Evolutionary conservation across 169 alveolate genomes (phyloP).

Genomic region (Plasmodium ovale): DNA sequence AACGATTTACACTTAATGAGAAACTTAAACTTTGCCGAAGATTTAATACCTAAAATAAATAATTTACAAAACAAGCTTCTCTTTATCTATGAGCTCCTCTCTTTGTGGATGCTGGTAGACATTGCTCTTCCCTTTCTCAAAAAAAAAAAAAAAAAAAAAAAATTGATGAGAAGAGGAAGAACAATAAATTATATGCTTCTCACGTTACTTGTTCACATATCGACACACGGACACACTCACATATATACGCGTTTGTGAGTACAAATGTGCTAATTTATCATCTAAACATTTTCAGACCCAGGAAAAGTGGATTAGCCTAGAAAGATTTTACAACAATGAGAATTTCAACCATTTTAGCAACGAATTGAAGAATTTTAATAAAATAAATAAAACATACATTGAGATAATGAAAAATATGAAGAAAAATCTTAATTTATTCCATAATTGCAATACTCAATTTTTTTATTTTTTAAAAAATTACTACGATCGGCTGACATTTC

Average conservation of each 20-base stretch:
- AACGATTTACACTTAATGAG: constrained; percentile 65
- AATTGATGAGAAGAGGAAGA: not conserved
- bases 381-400: constrained; percentile 68
- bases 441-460: constrained; percentile 39
- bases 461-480: constrained; percentile 64
- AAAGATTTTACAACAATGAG: constrained; percentile 52
- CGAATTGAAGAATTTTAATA: constrained; percentile 63
- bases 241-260: not conserved
- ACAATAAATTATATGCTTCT: too few species aligned
- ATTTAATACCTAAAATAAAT: constrained; percentile 68
- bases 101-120: constrained; percentile 43
- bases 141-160: too few species aligned
- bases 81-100: constrained; percentile 42
- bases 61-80: constrained; percentile 51
- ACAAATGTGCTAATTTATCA: not conserved
- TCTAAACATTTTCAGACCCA: constrained; percentile 10
- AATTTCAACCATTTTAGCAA: constrained; percentile 59
- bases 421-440: constrained; percentile 56
- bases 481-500: constrained; percentile 43
- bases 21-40: constrained; percentile 56
- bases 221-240: not conserved
- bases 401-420: constrained; percentile 71
- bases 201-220: not conserved
- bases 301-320: constrained; percentile 42
- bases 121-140: too few species aligned